These are phyloP conservation scores for Naganishia cerealis DNA, from an alignment of 1,284 basidiomycete species.

Conservation along the genomic window DNA sequence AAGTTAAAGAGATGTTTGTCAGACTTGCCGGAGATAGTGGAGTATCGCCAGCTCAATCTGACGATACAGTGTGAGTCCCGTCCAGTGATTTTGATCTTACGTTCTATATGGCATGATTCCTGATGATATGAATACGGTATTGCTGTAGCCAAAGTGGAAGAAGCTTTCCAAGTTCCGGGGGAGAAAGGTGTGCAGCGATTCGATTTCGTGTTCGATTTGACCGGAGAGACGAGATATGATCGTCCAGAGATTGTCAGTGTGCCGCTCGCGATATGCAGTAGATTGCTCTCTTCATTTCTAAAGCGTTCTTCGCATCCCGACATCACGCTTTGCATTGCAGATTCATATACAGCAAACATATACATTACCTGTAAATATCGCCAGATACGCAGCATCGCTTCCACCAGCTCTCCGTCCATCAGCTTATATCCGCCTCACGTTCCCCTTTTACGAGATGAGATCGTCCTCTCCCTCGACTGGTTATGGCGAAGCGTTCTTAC, in stretches of 20 bases:
- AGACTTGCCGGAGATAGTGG: conserved; percentile 57
- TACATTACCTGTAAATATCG: conserved; percentile 68
- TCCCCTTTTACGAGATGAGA: conserved; percentile 75
- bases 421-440: conserved; percentile 77
- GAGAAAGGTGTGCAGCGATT: conserved; percentile 35
- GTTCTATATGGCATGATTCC: too few species aligned
- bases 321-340: conserved; percentile 37
- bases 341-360: conserved; percentile 74
- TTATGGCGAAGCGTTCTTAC: conserved; percentile 60
- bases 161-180: conserved; percentile 45
- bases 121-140: neutral
- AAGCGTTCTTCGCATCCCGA: neutral
- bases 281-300: too few species aligned
- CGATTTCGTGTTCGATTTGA: conserved; percentile 50
- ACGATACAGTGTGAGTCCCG: conserved; percentile 64
- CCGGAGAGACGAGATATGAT: conserved; percentile 74
- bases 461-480: conserved; percentile 51
- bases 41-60: conserved; percentile 80
- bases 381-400: conserved; percentile 59
- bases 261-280: conserved; percentile 35
- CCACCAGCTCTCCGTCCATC: conserved; percentile 63
- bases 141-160: conserved; percentile 38
- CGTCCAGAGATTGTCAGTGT: conserved; percentile 68
- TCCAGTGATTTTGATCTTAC: neutral
- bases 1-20: conserved; percentile 69